Conservation (phyloP, 192 early-diverging fungal genomes). For the Linnemannia schmuckeri region DNA sequence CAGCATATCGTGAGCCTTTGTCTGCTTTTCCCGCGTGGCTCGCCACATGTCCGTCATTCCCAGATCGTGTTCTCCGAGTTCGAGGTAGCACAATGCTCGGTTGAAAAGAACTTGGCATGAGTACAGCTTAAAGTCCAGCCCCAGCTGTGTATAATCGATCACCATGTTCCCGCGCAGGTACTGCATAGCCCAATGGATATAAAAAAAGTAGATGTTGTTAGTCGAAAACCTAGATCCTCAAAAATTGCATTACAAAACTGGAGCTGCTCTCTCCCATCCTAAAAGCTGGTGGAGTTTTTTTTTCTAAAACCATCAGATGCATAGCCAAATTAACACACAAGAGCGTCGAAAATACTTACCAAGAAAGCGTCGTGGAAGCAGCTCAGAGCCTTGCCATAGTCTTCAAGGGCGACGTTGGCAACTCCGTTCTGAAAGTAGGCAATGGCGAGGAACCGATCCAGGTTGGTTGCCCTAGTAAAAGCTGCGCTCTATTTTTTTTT, state of each 20-base stretch:
- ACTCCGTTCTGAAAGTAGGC: slow-evolving; percentile 95
- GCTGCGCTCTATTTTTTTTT: slow-evolving; percentile 72
- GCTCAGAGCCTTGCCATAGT: slow-evolving; percentile 76
- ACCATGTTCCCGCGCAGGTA: slow-evolving; percentile 86
- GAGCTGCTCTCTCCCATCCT: background rate
- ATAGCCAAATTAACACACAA: background rate
- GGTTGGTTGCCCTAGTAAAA: slow-evolving; percentile 78
- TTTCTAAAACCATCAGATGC: slow-evolving; percentile 11
- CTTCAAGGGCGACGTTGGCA: slow-evolving; percentile 78
- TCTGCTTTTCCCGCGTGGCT: slow-evolving; percentile 71
- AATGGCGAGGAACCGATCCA: slow-evolving; percentile 91
- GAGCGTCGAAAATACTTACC: slow-evolving; percentile 61
- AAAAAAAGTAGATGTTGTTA: background rate
- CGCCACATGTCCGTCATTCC: slow-evolving; percentile 82
- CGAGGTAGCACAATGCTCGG: slow-evolving; percentile 86
- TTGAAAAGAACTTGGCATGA: slow-evolving; percentile 93
- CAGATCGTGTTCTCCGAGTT: slow-evolving; percentile 76
- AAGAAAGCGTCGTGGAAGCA: slow-evolving; percentile 87
- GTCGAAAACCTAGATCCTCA: background rate
- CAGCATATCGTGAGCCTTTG: slow-evolving; percentile 79
- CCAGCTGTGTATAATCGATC: slow-evolving; percentile 97
- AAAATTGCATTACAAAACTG: background rate
- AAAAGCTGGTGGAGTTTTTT: background rate
- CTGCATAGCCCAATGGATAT: slow-evolving; percentile 32
- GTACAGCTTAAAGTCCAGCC: slow-evolving; percentile 91